Evolutionary conservation across 805 yeast species (phyloP).

Genomic region (Lachancea quebecensis): DNA sequence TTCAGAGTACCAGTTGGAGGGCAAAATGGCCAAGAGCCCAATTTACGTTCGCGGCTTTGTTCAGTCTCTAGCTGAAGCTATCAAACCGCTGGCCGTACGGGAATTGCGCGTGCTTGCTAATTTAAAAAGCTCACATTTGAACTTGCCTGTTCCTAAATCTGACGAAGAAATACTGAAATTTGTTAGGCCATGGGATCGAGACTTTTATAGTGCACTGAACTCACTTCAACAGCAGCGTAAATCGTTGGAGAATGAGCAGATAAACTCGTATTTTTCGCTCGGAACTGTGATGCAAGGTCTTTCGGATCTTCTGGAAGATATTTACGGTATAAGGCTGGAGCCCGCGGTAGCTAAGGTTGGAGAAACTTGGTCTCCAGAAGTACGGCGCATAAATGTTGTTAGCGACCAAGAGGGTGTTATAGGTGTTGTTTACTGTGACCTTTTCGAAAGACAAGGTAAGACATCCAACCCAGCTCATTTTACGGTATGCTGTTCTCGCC

Average conservation of each 20-base stretch:
- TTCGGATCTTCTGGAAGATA: slow-evolving; percentile 55
- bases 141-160: slow-evolving; percentile 17
- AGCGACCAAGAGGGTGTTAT: slow-evolving; percentile 56
- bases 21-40: slow-evolving; percentile 84
- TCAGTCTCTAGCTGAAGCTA: slow-evolving; percentile 46
- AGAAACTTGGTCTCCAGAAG: slow-evolving; percentile 86
- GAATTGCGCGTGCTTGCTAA: slow-evolving; percentile 51
- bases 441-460: slow-evolving; percentile 71
- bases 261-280: slow-evolving; percentile 70
- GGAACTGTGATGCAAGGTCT: slow-evolving; percentile 85
- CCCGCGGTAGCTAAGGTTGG: slow-evolving; percentile 60
- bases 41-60: slow-evolving; percentile 68
- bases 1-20: slow-evolving; percentile 75
- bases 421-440: slow-evolving; percentile 83
- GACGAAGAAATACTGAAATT: slow-evolving; percentile 38
- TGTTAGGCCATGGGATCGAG: slow-evolving; percentile 90
- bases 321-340: slow-evolving; percentile 71
- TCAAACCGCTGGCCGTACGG: slow-evolving; percentile 45
- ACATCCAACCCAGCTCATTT: slow-evolving; percentile 89
- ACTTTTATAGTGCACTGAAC: slow-evolving; percentile 43
- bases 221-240: slow-evolving; percentile 25
- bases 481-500: slow-evolving; percentile 90
- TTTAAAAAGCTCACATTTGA: slow-evolving; percentile 26
- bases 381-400: slow-evolving; percentile 70
- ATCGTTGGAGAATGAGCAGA: slow-evolving; percentile 37